Conservation (phyloP, 2,329 filamentous ascomycete genomes). For the Escovopsis sp. region DNA sequence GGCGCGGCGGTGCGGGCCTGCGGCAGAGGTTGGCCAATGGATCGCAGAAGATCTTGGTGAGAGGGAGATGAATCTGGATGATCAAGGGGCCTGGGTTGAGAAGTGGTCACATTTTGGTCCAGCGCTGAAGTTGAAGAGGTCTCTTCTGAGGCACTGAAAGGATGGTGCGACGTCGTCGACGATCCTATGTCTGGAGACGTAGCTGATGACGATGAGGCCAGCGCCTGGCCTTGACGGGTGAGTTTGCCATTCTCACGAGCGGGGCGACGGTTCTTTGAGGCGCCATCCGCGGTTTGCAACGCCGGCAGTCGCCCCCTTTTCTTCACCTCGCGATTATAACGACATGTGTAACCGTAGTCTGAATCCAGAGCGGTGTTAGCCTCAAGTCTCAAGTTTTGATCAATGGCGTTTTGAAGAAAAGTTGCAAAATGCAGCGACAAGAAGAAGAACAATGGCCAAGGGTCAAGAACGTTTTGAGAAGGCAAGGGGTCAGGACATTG, state of each 20-base stretch:
- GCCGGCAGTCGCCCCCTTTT: slow-evolving; percentile 21
- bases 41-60: slow-evolving; percentile 1
- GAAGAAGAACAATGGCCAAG: no score
- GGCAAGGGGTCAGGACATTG: no score
- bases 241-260: not conserved
- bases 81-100: not conserved
- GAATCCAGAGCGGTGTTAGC: slow-evolving; percentile 1
- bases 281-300: slow-evolving; percentile 6
- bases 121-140: not conserved
- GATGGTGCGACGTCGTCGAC: slow-evolving; percentile 1
- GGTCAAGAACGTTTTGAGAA: no score
- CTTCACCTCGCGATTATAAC: slow-evolving; percentile 23
- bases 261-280: not conserved
- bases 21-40: slow-evolving; percentile 3
- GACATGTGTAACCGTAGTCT: slow-evolving; percentile 25
- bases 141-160: not conserved
- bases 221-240: not conserved
- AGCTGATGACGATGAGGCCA: slow-evolving; percentile 3
- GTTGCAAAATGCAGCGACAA: not conserved
- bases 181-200: slow-evolving; percentile 4
- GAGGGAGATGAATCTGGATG: not conserved
- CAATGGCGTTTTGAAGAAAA: no score
- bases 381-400: no score
- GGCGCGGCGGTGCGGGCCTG: slow-evolving; percentile 5
- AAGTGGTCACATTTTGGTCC: not conserved